Evolutionary conservation across 192 early-diverging fungal genomes (phyloP), one percentile per base, ranked within the genome.

Genomic region (Nowakowskiella sp.): DNA sequence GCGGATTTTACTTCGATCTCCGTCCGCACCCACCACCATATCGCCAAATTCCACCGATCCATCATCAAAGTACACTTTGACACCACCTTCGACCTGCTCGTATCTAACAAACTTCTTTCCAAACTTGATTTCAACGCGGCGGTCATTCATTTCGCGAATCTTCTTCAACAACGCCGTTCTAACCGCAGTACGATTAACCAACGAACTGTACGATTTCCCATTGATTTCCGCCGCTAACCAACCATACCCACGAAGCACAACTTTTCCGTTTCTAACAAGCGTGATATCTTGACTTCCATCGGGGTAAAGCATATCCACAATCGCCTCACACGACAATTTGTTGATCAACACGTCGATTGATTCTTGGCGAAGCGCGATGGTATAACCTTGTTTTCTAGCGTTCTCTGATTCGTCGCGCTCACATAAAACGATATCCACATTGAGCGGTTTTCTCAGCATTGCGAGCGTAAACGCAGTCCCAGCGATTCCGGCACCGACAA

Each of bases 11-110:
- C 33, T 44, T 28, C 48, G 29, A 1, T 51, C 59, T 0, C 65
- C 65, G 31, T 66, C 65, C 1, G 64, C 65, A 3, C 65, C 65
- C 8, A 66, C 46, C 1, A 66, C 34, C 21, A 66, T 31, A 13
- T 66, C 65, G 0, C 65, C 65, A 4, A 43, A 43, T 21, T 67
- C 57, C 0, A 23, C 42, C 0, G 22, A 42, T 24, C 57, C 48
- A 28, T 66, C 65, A 4, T 29, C 28, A 31, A 23, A 66, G 1
- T 23, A 24, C 5, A 55, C 25, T 22, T 25, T 53, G 6, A 66
- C 62, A 5, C 47, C 30, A 1, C 60, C 9, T 4, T 27, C 33
- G 0, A 19, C 36, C 7, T 49, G 46, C 26, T 32, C 57, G 46
- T 47, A 47, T 16, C 46, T 47, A 13, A 47, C 46, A 21, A 47